Evolutionary conservation across 169 alveolate species (phyloP).

Genomic region (Cryptosporidium baileyi): DNA sequence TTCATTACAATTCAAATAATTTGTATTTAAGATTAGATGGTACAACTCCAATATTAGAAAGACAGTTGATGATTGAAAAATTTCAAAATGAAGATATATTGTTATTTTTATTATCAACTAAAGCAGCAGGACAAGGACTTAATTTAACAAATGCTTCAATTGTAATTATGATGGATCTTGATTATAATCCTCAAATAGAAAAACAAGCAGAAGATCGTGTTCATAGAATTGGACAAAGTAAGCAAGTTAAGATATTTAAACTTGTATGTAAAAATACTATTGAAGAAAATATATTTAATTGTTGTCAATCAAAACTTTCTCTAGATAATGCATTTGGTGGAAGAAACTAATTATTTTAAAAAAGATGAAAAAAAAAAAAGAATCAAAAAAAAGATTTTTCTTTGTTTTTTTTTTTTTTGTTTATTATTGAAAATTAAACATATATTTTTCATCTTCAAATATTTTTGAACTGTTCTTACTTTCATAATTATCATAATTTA

Average conservation of each 20-base stretch:
- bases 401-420: neutral
- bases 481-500: neutral
- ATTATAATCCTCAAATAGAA: constrained; percentile 93
- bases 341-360: too few species aligned
- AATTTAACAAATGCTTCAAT: constrained; percentile 97
- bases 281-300: constrained; percentile 88
- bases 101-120: constrained; percentile 93
- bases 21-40: constrained; percentile 92
- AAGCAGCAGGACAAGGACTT: constrained; percentile 99
- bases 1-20: constrained; percentile 70
- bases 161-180: constrained; percentile 94
- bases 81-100: constrained; percentile 80
- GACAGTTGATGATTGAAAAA: constrained; percentile 84
- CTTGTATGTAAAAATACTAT: constrained; percentile 87
- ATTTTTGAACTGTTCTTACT: neutral
- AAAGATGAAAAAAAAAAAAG: too few species aligned
- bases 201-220: constrained; percentile 94
- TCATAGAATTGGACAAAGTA: constrained; percentile 92
- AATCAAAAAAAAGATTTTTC: constrained; percentile 22
- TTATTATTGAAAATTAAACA: neutral
- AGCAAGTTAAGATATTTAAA: constrained; percentile 89
- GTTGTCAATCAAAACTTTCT: constrained; percentile 82
- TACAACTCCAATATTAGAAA: constrained; percentile 91
- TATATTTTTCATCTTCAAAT: neutral
- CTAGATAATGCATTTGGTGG: constrained; percentile 86